phyloP scores from a whole-genome alignment of 2,329 filamentous ascomycete genomes.

The Xylaria sp. region DNA sequence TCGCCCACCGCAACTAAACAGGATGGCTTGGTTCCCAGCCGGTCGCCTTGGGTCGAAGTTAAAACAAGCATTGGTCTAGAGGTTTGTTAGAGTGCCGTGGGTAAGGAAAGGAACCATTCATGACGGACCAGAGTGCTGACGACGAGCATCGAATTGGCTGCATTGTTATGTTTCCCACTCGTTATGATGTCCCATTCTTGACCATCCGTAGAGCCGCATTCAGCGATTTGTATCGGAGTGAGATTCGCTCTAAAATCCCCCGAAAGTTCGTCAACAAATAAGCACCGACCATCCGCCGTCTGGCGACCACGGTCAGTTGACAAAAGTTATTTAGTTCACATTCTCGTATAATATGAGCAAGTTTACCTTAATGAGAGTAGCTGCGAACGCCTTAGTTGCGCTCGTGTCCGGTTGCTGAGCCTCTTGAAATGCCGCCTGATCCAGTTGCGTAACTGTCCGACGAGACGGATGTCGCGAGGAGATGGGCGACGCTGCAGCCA shows the following conservation, averaged over 20 bases:
- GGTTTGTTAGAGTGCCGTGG: conserved; percentile 19
- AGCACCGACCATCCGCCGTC: conserved; percentile 56
- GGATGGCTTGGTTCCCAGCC: conserved; percentile 62
- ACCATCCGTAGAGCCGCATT: conserved; percentile 55
- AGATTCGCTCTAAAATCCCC: conserved; percentile 60
- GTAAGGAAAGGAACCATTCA: background rate
- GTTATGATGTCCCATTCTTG: conserved; percentile 59
- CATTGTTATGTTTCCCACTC: conserved; percentile 62
- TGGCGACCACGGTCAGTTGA: conserved; percentile 37
- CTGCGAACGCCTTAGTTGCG: conserved; percentile 55
- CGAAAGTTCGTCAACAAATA: conserved; percentile 57
- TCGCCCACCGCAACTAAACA: conserved; percentile 69
- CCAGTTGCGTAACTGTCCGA: conserved; percentile 50
- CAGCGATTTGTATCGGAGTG: conserved; percentile 55
- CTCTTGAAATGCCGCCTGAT: conserved; percentile 55
- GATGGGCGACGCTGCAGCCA: conserved; percentile 36
- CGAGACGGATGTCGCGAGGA: conserved; percentile 24
- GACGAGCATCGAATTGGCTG: conserved; percentile 59
- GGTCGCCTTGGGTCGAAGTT: conserved; percentile 66
- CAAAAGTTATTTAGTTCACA: background rate
- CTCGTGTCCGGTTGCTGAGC: conserved; percentile 56
- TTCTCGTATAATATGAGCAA: background rate
- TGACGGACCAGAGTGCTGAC: conserved; percentile 62
- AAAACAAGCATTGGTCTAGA: conserved; percentile 65
- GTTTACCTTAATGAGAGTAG: conserved; percentile 53